Conservation (phyloP, 2,329 filamentous ascomycete species). For the Drechslerella coelobrocha region DNA sequence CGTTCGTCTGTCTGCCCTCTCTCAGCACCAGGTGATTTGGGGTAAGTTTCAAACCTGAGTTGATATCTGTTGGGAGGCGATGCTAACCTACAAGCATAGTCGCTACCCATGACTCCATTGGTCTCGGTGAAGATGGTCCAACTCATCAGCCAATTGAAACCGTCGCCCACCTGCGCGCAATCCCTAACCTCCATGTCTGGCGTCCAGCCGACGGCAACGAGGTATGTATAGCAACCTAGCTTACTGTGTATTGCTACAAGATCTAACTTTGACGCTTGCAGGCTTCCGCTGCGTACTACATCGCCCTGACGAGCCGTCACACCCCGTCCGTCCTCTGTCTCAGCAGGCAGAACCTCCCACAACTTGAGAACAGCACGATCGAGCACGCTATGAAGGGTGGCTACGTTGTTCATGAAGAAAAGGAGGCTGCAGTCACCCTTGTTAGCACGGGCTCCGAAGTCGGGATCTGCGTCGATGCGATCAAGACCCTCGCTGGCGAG, state of each 20-base stretch:
- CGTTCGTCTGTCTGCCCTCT: conserved; percentile 90
- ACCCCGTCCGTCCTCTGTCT: conserved; percentile 93
- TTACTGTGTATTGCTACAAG: background rate
- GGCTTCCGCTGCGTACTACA: conserved; percentile 96
- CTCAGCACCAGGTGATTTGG: conserved; percentile 89
- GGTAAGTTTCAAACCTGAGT: conserved; percentile 18
- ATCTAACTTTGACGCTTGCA: conserved; percentile 66
- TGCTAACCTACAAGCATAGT: conserved; percentile 14
- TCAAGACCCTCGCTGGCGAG: conserved; percentile 88
- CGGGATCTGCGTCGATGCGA: conserved; percentile 87
- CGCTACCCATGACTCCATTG: conserved; percentile 70
- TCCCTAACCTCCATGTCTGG: conserved; percentile 99
- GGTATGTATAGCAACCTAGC: conserved; percentile 25
- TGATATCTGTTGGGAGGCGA: conserved; percentile 83
- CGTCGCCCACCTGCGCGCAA: conserved; percentile 94
- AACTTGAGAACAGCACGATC: conserved; percentile 92
- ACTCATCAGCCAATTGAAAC: conserved; percentile 99
- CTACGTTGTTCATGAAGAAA: conserved; percentile 84
- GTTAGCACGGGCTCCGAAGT: conserved; percentile 97
- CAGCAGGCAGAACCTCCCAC: conserved; percentile 96
- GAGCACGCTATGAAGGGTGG: conserved; percentile 92
- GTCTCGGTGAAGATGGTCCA: conserved; percentile 96
- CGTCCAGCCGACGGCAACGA: conserved; percentile 82
- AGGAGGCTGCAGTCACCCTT: conserved; percentile 84
- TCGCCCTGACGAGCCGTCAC: conserved; percentile 84